phyloP scores from a whole-genome alignment of 768 basidiomycete genomes.

The Botryobasidium botryosum region DNA sequence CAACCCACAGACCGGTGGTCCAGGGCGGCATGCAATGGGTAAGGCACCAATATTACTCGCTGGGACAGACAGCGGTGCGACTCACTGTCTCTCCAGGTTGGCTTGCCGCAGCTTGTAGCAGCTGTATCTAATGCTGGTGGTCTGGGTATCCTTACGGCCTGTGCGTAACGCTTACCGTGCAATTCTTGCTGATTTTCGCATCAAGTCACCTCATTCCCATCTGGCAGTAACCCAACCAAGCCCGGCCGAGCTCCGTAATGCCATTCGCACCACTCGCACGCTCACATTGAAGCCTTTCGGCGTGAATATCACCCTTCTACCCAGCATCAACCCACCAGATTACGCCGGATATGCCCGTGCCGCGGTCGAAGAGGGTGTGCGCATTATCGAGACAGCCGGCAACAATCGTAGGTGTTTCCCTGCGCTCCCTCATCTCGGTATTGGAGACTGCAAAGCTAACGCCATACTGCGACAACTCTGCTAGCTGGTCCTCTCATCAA shows the following conservation, averaged over 20 bases:
- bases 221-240: slow-evolving; percentile 80
- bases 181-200: too few relatives aligned
- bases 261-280: slow-evolving; percentile 60
- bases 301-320: slow-evolving; percentile 34
- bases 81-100: slow-evolving; percentile 40
- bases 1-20: slow-evolving; percentile 35
- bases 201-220: slow-evolving; percentile 2
- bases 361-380: slow-evolving; percentile 75
- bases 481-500: slow-evolving; percentile 62
- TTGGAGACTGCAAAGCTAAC: neutral
- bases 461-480: neutral
- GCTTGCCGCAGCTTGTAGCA: slow-evolving; percentile 51
- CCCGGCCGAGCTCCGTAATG: slow-evolving; percentile 62
- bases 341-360: slow-evolving; percentile 70
- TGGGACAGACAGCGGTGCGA: neutral
- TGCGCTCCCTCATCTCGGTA: neutral
- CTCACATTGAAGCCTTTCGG: slow-evolving; percentile 61
- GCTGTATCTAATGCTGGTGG: slow-evolving; percentile 76
- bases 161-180: neutral
- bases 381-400: slow-evolving; percentile 84
- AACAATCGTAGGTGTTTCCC: slow-evolving; percentile 49
- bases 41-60: slow-evolving; percentile 8
- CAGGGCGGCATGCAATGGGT: slow-evolving; percentile 91
- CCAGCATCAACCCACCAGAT: slow-evolving; percentile 79
- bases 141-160: slow-evolving; percentile 31